Conservation (phyloP, 106 monocot species). For the Ottelia alismoides region DNA sequence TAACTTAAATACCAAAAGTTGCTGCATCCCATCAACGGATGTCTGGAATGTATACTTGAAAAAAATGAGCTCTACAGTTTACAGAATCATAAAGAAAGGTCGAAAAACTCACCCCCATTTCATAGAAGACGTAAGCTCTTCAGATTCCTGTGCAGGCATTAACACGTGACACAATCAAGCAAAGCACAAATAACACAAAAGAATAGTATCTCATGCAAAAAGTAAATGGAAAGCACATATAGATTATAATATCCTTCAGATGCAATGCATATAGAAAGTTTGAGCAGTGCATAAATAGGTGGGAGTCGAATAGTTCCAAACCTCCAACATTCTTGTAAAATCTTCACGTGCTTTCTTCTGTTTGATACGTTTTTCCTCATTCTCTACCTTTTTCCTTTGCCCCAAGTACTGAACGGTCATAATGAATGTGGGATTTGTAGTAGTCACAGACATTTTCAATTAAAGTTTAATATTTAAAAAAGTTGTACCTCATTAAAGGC, state of each 20-base stretch:
- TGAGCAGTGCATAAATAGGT: too few species aligned
- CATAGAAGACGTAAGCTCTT: slow-evolving; percentile 68
- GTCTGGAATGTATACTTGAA: too few species aligned
- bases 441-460: too few species aligned
- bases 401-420: slow-evolving; percentile 55
- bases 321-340: slow-evolving; percentile 88
- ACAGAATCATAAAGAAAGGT: not conserved
- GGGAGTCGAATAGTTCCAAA: slow-evolving; percentile 6
- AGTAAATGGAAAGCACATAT: too few species aligned
- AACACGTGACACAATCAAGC: not conserved
- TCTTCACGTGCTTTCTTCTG: slow-evolving; percentile 94
- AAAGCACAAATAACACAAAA: not conserved
- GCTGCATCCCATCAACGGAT: too few species aligned
- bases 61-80: not conserved
- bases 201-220: not conserved
- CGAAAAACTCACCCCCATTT: slow-evolving; percentile 61
- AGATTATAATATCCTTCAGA: too few species aligned
- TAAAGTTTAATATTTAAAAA: too few species aligned
- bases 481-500: slow-evolving; percentile 95
- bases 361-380: slow-evolving; percentile 76
- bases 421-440: not conserved
- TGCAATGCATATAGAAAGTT: too few species aligned
- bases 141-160: slow-evolving; percentile 45
- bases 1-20: too few species aligned
- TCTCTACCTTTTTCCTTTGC: slow-evolving; percentile 82